phyloP scores from a whole-genome alignment of 1,284 basidiomycete species.

The Ustilago lituana region DNA sequence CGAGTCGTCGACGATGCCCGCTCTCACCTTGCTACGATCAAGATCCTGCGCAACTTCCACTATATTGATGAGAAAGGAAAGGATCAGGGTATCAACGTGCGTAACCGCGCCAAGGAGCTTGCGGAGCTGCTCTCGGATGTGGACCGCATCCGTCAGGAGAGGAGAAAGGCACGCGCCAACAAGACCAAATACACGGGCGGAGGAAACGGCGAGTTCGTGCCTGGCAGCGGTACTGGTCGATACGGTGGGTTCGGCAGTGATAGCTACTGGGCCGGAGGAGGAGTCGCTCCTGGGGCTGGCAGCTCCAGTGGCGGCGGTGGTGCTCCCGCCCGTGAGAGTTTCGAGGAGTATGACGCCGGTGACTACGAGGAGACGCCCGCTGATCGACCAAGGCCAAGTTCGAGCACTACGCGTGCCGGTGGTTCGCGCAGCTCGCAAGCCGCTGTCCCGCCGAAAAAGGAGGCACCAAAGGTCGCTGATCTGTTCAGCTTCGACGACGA shows the following conservation, averaged over 20 bases:
- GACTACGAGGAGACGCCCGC: constrained; percentile 79
- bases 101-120: constrained; percentile 91
- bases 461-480: constrained; percentile 71
- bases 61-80: constrained; percentile 99
- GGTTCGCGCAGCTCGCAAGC: constrained; percentile 17
- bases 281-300: constrained; percentile 71
- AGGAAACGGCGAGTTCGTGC: constrained; percentile 80
- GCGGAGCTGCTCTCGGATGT: constrained; percentile 89
- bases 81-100: constrained; percentile 98
- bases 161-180: constrained; percentile 92
- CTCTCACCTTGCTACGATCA: constrained; percentile 91
- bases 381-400: constrained; percentile 16
- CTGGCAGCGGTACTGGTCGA: constrained; percentile 72
- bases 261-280: constrained; percentile 69
- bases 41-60: constrained; percentile 97
- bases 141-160: constrained; percentile 86
- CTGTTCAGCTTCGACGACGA: constrained; percentile 83
- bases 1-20: constrained; percentile 97
- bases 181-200: constrained; percentile 88
- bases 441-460: constrained; percentile 51
- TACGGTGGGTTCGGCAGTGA: constrained; percentile 88
- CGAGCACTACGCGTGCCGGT: constrained; percentile 24
- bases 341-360: constrained; percentile 96
- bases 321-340: constrained; percentile 70
- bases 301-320: constrained; percentile 72